A percentile compares a stretch with the other conserved stretches of the same genome.
phyloP scores from a whole-genome alignment of 305 asterid species.

The Fraxinus greggii region DNA sequence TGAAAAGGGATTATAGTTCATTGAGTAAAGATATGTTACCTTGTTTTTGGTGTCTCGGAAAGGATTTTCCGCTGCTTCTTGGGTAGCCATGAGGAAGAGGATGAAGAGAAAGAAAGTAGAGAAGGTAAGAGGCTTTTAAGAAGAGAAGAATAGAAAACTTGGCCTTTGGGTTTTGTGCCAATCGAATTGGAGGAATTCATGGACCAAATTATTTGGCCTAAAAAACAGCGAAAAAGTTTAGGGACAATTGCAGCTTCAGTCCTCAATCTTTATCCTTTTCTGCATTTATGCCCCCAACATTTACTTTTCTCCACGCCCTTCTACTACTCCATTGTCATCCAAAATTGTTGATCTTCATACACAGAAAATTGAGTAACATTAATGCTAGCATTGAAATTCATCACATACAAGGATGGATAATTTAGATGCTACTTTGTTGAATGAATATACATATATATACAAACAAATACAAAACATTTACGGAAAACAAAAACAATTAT shows the following conservation, averaged over 20 bases:
- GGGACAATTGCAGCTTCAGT: neutral
- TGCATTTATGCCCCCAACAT: neutral
- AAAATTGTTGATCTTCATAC: neutral
- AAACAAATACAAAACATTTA: too few relatives aligned
- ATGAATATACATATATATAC: too few relatives aligned
- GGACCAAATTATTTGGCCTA: neutral
- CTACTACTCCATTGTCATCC: neutral
- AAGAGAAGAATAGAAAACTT: neutral
- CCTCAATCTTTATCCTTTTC: neutral
- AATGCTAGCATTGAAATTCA: too few relatives aligned
- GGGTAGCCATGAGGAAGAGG: constrained; percentile 40
- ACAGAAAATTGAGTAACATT: too few relatives aligned
- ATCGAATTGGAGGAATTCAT: neutral
- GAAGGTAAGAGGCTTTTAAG: constrained; percentile 5
- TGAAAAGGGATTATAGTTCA: neutral
- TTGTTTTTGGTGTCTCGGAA: constrained; percentile 34
- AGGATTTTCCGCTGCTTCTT: constrained; percentile 29
- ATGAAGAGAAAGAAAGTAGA: constrained; percentile 5
- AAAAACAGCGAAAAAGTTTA: neutral
- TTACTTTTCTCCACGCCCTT: neutral
- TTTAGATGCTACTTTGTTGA: too few relatives aligned
- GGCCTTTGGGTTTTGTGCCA: neutral
- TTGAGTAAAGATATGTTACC: constrained; percentile 25
- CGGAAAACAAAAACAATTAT: too few relatives aligned
- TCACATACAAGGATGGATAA: too few relatives aligned